Evolutionary conservation across 139 green algal species (phyloP).

Genomic region (Tetradesmus obliquus): DNA sequence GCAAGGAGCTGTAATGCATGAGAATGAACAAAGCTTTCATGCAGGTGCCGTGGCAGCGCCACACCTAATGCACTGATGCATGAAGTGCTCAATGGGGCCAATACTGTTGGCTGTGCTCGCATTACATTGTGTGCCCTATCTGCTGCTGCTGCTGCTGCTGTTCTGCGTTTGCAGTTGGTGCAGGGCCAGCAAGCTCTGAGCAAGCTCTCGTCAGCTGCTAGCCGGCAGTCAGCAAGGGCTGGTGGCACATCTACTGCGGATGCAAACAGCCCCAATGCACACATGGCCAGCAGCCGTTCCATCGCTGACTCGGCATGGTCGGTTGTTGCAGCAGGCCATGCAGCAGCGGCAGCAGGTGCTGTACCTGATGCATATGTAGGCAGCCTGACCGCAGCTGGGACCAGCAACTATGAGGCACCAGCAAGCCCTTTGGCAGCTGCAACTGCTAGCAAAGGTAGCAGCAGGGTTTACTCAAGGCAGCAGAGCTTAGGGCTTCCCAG

Average conservation of each 20-base stretch:
- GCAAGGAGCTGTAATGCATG: too few relatives aligned
- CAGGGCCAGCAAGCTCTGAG: not conserved
- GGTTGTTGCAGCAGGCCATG: not conserved
- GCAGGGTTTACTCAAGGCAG: not conserved
- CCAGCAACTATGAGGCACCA: not conserved
- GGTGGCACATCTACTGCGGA: not conserved
- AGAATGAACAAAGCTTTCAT: too few relatives aligned
- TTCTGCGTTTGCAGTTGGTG: not conserved
- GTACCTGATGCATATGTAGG: not conserved
- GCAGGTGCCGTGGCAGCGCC: too few relatives aligned
- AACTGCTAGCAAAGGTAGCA: not conserved
- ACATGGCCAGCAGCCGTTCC: conserved; percentile 4
- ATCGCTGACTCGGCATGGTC: conserved; percentile 22
- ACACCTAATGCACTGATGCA: too few relatives aligned
- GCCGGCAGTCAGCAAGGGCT: not conserved
- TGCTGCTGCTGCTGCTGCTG: not conserved
- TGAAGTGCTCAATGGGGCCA: too few relatives aligned
- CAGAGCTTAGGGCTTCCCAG: not conserved
- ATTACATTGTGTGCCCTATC: not conserved
- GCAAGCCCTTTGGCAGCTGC: not conserved
- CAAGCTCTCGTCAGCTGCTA: not conserved
- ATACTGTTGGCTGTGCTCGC: too few relatives aligned
- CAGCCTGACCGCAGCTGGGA: not conserved
- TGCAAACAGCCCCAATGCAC: not conserved
- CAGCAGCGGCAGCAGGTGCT: too few relatives aligned